Percentiles rank a stretch among this genome's conserved stretches.
These are phyloP conservation scores for Klebsormidium nitens DNA, from an alignment of 139 green algal genomes.

Conservation along the genomic window DNA sequence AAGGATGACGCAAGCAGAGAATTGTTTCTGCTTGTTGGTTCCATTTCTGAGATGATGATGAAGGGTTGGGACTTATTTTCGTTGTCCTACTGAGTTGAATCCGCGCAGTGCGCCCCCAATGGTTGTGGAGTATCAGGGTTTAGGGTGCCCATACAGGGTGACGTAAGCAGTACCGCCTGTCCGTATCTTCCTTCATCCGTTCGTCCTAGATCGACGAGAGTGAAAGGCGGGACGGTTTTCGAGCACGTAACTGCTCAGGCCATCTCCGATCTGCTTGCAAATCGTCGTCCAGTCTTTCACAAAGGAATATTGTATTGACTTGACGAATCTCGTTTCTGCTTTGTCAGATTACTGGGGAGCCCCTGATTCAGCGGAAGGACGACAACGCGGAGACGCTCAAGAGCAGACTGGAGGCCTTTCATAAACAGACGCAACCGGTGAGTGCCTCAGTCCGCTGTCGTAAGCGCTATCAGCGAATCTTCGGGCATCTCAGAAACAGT, in stretches of 20 bases:
- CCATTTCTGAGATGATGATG: no score
- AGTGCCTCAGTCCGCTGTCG: no score
- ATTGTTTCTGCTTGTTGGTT: no score
- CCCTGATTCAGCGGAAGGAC: slow-evolving; percentile 92
- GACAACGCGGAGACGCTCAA: slow-evolving; percentile 97
- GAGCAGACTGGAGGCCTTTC: slow-evolving; percentile 79
- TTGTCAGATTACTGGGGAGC: slow-evolving; percentile 76
- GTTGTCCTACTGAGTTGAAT: no score
- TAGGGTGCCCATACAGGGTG: no score
- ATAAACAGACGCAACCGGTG: slow-evolving; percentile 71
- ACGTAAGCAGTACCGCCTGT: background rate
- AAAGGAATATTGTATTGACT: background rate
- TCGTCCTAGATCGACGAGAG: background rate
- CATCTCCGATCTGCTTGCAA: no score
- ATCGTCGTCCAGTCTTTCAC: background rate
- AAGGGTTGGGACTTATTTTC: no score
- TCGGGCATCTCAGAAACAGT: background rate
- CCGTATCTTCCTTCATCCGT: background rate
- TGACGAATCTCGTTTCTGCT: background rate
- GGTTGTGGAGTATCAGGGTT: no score
- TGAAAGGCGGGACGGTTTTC: background rate
- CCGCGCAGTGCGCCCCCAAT: no score
- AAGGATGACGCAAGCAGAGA: no score
- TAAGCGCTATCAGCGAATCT: no score
- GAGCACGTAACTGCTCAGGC: background rate